Evolutionary conservation across 257 asterid genomes (phyloP).

Genomic region (Solanum medicagineum): DNA sequence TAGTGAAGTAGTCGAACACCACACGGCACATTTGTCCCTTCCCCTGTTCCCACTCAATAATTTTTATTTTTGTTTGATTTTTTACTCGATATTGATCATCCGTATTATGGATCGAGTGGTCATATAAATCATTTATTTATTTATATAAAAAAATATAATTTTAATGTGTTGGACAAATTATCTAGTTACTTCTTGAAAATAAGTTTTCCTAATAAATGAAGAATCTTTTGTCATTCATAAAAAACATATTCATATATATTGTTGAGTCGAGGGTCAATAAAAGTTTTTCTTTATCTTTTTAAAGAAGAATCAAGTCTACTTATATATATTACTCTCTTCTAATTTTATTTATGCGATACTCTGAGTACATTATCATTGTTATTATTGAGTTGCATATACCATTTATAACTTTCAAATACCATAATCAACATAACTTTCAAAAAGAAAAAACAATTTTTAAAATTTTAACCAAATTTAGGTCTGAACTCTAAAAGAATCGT

Average conservation of each 20-base stretch:
- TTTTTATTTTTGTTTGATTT: background rate
- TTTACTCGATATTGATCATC: no score
- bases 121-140: no score
- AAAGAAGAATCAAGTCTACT: accelerated
- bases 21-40: background rate
- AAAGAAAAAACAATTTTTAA: no score
- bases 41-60: background rate
- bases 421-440: background rate
- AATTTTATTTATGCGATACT: accelerated
- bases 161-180: background rate
- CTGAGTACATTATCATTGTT: background rate
- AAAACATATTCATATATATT: no score
- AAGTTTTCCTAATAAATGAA: background rate
- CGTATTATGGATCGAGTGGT: no score
- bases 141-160: background rate
- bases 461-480: background rate
- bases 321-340: background rate
- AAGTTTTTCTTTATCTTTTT: background rate
- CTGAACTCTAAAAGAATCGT: no score
- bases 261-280: background rate
- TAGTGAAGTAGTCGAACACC: background rate
- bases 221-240: background rate
- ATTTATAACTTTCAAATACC: background rate
- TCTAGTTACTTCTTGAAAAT: background rate
- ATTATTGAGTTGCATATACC: background rate